phyloP scores from a whole-genome alignment of 257 asterid species.

The Solanum ossicruentum region DNA sequence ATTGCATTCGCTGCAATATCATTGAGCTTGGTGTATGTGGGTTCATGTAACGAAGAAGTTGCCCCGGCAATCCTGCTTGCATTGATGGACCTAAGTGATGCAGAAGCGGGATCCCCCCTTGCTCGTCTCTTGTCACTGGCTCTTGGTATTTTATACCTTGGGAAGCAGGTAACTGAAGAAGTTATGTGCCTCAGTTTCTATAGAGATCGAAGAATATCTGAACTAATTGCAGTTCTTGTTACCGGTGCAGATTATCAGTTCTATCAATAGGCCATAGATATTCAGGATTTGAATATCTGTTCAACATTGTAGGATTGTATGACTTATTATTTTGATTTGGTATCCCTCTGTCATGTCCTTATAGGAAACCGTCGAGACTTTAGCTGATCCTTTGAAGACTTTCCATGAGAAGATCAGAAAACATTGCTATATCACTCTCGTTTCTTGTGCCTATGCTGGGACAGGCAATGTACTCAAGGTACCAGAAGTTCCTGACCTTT shows the following conservation, averaged over 20 bases:
- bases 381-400: constrained; percentile 77
- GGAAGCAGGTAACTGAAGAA: constrained; percentile 59
- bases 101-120: constrained; percentile 75
- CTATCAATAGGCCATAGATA: background rate
- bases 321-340: background rate
- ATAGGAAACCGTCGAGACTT: constrained; percentile 82
- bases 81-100: constrained; percentile 73
- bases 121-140: constrained; percentile 82
- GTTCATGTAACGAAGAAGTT: constrained; percentile 83
- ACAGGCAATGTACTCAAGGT: constrained; percentile 96
- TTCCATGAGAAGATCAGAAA: constrained; percentile 70
- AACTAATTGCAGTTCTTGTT: background rate
- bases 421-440: constrained; percentile 76
- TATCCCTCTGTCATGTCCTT: constrained; percentile 2
- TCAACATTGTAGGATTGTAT: background rate
- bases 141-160: constrained; percentile 88
- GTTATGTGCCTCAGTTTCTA: background rate
- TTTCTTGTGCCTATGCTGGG: constrained; percentile 96
- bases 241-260: background rate
- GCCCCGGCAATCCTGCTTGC: constrained; percentile 79
- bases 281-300: background rate
- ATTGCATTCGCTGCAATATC: constrained; percentile 84
- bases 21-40: constrained; percentile 73
- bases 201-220: background rate
- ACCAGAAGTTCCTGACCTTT: background rate